Evolutionary conservation across 192 early-diverging fungal species (phyloP), one percentile per base, ranked within the genome.

Genomic region (Podochytrium sp.): DNA sequence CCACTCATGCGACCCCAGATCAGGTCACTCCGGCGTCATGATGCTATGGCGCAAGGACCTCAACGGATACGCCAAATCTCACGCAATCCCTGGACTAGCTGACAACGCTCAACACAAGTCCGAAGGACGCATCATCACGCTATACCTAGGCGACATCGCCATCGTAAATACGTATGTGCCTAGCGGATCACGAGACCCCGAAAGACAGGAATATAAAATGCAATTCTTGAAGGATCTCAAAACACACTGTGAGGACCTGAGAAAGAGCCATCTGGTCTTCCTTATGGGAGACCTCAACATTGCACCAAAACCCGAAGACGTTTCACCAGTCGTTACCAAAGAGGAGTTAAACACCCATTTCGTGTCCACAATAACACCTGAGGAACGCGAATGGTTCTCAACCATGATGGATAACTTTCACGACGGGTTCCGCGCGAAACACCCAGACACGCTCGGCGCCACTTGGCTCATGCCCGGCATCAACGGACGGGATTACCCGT

Each of bases 241-340:
- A 20, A 47, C 7, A 47, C 43, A 47, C 43, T 47, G 43, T 47
- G 20, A 47, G 20, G 43, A 12, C 43, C 43, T 47, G 43, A 47
- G 43, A 47, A 20, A 47, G 20, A 12, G 10, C 20, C 20, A 20
- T 20, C 43, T 47, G 20, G 43, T 47, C 20, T 12, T 47, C 43
- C 20, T 47, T 7, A 12, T 47, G 20, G 43, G 43, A 47, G 64
- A 66, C 42, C 23, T 66, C 47, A 66, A 66, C 30, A 32, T 66
- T 41, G 64, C 64, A 23, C 64, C 40, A 16, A 49, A 37, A 20
- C 20, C 38, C 5, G 29, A 41, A 14, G 64, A 66, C 29, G 18
- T 66, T 23, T 30, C 23, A 7, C 38, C 34, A 10, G 12, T 42
- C 32, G 43, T 41, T 12, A 42, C 5, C 20, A n/a, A 20, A 4